A percentile compares a stretch with the other conserved stretches of the same genome.
Conservation (phyloP, 23 red algal genomes). For the Gracilaria domingensis region DNA sequence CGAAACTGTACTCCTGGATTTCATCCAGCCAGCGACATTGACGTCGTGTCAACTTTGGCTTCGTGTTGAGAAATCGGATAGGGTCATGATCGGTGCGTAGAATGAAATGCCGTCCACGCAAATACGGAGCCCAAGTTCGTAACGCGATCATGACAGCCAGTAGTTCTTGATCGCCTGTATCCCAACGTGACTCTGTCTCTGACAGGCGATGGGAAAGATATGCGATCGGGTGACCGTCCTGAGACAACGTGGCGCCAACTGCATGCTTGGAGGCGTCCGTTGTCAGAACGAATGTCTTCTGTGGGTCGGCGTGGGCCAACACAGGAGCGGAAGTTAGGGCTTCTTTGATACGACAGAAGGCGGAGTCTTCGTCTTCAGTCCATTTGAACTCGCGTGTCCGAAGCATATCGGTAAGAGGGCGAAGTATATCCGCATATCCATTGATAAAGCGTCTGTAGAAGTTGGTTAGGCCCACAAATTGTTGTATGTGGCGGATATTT, state of each 20-base stretch:
- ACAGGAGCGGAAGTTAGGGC: too few relatives aligned
- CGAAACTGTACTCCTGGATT: too few relatives aligned
- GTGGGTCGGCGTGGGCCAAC: background rate
- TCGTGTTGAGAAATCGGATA: constrained; percentile 34
- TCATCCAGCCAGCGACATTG: constrained; percentile 24
- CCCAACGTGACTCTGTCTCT: constrained; percentile 5
- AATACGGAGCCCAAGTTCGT: background rate
- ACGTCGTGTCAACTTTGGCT: constrained; percentile 5
- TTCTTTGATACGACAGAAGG: too few relatives aligned
- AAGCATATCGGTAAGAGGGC: background rate
- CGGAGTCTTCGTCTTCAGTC: too few relatives aligned
- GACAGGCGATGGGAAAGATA: too few relatives aligned
- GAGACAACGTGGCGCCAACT: constrained; percentile 29
- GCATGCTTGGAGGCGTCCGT: constrained; percentile 31
- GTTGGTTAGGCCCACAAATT: too few relatives aligned
- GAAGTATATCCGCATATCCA: background rate
- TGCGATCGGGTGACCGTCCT: constrained; percentile 1
- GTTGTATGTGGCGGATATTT: too few relatives aligned
- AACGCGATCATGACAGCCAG: constrained; percentile 6
- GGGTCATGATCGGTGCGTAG: constrained; percentile 37
- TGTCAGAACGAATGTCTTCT: background rate
- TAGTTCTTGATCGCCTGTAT: constrained; percentile 41
- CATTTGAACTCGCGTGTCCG: too few relatives aligned
- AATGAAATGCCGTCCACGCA: background rate
- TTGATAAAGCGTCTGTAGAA: too few relatives aligned